phyloP scores from a whole-genome alignment of 2,329 filamentous ascomycete genomes.

The Acrodontium crateriforme region DNA sequence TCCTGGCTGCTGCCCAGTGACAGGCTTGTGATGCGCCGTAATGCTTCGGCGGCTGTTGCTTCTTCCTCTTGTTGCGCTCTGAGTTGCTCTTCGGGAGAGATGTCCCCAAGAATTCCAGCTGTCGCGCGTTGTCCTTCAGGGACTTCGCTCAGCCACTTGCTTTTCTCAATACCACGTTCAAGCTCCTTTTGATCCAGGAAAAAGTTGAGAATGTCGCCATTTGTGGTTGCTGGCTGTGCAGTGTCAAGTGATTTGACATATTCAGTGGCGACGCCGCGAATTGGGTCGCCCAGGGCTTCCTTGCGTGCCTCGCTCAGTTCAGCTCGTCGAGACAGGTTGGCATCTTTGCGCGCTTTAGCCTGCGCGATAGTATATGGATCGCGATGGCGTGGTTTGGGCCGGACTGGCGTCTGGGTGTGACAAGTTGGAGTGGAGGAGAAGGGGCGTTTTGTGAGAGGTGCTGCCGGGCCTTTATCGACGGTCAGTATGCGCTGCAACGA shows the following conservation, averaged over 20 bases:
- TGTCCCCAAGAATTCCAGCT: slow-evolving; percentile 17
- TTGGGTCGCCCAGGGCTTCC: slow-evolving; percentile 56
- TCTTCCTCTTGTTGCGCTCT: slow-evolving; percentile 16
- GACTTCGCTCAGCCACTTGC: slow-evolving; percentile 41
- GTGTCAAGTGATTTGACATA: slow-evolving; percentile 73
- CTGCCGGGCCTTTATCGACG: slow-evolving; percentile 5
- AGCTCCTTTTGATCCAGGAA: slow-evolving; percentile 58
- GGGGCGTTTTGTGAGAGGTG: slow-evolving; percentile 14
- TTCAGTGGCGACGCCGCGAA: slow-evolving; percentile 65
- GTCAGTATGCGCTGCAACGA: background rate
- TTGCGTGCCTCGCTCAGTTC: slow-evolving; percentile 53
- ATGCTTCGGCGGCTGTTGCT: slow-evolving; percentile 57
- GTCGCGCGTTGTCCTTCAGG: background rate
- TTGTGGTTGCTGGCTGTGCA: slow-evolving; percentile 25
- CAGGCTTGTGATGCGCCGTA: slow-evolving; percentile 66
- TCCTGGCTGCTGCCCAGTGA: slow-evolving; percentile 67
- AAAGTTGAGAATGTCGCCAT: slow-evolving; percentile 48
- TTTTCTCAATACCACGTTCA: slow-evolving; percentile 49
- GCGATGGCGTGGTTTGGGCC: slow-evolving; percentile 51
- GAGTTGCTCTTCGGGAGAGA: slow-evolving; percentile 34
- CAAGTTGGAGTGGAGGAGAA: slow-evolving; percentile 48
- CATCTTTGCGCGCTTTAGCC: slow-evolving; percentile 68
- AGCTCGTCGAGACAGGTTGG: slow-evolving; percentile 62
- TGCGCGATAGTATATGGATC: slow-evolving; percentile 77
- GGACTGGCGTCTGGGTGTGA: slow-evolving; percentile 18